Percentiles rank a stretch among this genome's conserved stretches.
Evolutionary conservation across 306 rosid genomes (phyloP).

Genomic region (Rosa persica): DNA sequence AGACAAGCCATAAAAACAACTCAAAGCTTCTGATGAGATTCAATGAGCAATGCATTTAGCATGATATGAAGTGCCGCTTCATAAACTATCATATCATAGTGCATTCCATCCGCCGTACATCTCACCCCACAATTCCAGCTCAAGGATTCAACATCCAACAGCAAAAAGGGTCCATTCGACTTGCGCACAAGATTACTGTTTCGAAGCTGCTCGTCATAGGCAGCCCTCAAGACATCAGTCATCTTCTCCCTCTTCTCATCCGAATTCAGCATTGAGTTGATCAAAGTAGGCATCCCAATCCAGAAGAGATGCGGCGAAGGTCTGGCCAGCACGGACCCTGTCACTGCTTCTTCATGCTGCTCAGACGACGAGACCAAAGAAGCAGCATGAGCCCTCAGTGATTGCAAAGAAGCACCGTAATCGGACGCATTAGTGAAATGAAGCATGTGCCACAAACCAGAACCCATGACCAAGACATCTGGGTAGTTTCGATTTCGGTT

Average conservation of each 20-base stretch:
- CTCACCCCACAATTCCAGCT: constrained; percentile 93
- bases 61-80: constrained; percentile 78
- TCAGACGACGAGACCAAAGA: constrained; percentile 37
- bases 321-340: constrained; percentile 45
- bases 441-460: constrained; percentile 90
- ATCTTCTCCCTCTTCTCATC: constrained; percentile 83
- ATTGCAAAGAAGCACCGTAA: constrained; percentile 38
- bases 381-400: constrained; percentile 46
- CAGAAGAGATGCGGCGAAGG: constrained; percentile 74
- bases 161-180: constrained; percentile 67
- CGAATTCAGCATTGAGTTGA: constrained; percentile 84
- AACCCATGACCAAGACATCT: constrained; percentile 78
- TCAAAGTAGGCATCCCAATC: constrained; percentile 79
- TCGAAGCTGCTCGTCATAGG: constrained; percentile 52
- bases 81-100: constrained; percentile 71
- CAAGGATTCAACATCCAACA: constrained; percentile 70
- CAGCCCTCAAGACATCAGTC: constrained; percentile 59
- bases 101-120: constrained; percentile 95
- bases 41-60: constrained; percentile 87
- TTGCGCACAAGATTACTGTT: constrained; percentile 55
- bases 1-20: not conserved
- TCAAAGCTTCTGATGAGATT: constrained; percentile 94
- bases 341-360: constrained; percentile 34
- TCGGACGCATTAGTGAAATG: constrained; percentile 64
- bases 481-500: constrained; percentile 60